A percentile compares a stretch with the other conserved stretches of the same genome.
These are phyloP conservation scores for Salix caprea DNA, from an alignment of 345 rosid genomes.

Conservation along the genomic window DNA sequence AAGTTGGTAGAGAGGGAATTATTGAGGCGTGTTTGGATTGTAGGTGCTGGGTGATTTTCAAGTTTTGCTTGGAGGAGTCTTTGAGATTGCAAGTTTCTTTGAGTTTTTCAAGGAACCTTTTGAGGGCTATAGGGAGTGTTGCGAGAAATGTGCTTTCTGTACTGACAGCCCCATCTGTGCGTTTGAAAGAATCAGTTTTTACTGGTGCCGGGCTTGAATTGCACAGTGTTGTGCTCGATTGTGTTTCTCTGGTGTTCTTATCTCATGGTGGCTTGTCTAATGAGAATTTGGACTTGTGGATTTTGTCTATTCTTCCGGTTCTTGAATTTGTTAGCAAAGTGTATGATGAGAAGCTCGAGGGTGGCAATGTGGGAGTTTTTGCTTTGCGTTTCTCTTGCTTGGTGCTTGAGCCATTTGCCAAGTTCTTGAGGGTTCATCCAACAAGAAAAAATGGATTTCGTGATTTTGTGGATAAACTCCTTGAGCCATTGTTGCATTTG, in stretches of 20 bases:
- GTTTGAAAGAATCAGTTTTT: constrained; percentile 20
- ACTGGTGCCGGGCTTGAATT: constrained; percentile 45
- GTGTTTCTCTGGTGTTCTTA: constrained; percentile 56
- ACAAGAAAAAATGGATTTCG: constrained; percentile 65
- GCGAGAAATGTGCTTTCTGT: constrained; percentile 37
- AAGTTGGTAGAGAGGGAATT: constrained; percentile 20
- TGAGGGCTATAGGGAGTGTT: constrained; percentile 46
- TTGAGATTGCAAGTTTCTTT: constrained; percentile 48
- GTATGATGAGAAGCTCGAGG: constrained; percentile 38
- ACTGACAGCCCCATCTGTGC: constrained; percentile 22
- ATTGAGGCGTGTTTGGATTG: constrained; percentile 49
- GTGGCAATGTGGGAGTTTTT: constrained; percentile 33
- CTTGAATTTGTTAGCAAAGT: constrained; percentile 47
- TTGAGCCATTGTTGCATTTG: constrained; percentile 58
- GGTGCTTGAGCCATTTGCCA: constrained; percentile 75
- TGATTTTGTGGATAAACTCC: constrained; percentile 64
- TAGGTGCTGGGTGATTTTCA: constrained; percentile 77
- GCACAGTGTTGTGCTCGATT: constrained; percentile 46
- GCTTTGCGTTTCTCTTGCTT: constrained; percentile 52
- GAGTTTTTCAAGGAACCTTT: constrained; percentile 47
- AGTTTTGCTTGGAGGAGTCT: constrained; percentile 67
- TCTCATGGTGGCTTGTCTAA: constrained; percentile 51
- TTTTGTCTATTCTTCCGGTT: constrained; percentile 46
- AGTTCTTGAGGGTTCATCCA: constrained; percentile 71
- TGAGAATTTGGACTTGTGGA: constrained; percentile 70